A percentile compares a stretch with the other conserved stretches of the same genome.
These are phyloP conservation scores for Komagataella populi DNA, from an alignment of 805 yeast genomes.

Conservation along the genomic window DNA sequence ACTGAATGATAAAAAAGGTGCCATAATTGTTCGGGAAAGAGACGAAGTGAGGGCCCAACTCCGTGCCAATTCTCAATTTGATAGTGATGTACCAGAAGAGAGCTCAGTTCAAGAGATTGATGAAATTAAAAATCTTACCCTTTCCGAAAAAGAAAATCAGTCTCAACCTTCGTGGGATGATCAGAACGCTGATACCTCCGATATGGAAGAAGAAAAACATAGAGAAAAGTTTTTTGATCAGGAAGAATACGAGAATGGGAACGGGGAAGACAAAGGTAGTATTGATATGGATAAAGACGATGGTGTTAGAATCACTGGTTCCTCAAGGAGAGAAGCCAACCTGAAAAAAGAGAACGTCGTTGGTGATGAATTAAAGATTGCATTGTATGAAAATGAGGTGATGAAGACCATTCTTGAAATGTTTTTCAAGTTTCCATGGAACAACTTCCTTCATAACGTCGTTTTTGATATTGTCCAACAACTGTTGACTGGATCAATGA, in stretches of 20 bases:
- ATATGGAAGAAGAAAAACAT: constrained; percentile 2
- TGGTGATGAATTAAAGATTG: constrained; percentile 81
- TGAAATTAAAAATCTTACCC: constrained; percentile 7
- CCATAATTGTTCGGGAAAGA: constrained; percentile 49
- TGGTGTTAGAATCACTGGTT: constrained; percentile 6
- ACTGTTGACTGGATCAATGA: constrained; percentile 76
- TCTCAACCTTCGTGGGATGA: constrained; percentile 8
- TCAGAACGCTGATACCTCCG: constrained; percentile 12
- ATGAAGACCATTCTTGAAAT: constrained; percentile 53
- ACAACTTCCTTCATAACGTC: constrained; percentile 92
- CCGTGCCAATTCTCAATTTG: neutral
- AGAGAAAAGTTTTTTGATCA: constrained; percentile 5
- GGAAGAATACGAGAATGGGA: constrained; percentile 10
- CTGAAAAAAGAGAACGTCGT: constrained; percentile 33
- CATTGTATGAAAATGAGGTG: constrained; percentile 61
- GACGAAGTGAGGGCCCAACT: constrained; percentile 26
- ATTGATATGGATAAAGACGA: constrained; percentile 19
- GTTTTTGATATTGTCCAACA: constrained; percentile 96
- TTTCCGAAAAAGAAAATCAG: neutral
- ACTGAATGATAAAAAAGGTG: constrained; percentile 66
- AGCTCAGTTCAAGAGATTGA: constrained; percentile 27
- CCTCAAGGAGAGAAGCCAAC: constrained; percentile 10
- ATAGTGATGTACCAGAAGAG: constrained; percentile 21
- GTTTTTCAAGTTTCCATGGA: constrained; percentile 89
- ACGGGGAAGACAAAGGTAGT: constrained; percentile 19